A percentile compares a stretch with the other conserved stretches of the same genome.
These are phyloP conservation scores for Dendrobium nobile DNA, from an alignment of 106 monocot genomes.

Conservation along the genomic window DNA sequence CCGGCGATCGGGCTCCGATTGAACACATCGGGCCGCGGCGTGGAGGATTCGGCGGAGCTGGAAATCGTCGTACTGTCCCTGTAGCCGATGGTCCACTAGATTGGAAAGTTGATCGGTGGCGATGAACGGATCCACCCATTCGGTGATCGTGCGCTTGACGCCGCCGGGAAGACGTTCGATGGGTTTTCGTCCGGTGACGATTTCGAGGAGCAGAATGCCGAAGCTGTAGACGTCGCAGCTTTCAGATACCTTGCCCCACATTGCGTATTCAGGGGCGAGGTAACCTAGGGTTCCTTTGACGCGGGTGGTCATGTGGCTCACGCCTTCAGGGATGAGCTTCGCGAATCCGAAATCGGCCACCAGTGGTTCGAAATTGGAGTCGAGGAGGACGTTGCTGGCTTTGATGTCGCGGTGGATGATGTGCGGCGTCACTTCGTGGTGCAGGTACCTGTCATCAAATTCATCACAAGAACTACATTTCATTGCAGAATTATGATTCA, in stretches of 20 bases:
- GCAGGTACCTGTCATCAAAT: conserved; percentile 28
- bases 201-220: conserved; percentile 46
- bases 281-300: conserved; percentile 38
- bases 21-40: conserved; percentile 8
- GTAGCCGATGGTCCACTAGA: conserved; percentile 26
- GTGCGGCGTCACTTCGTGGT: conserved; percentile 29
- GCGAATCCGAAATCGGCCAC: conserved; percentile 50
- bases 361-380: conserved; percentile 32
- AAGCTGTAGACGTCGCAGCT: conserved; percentile 46
- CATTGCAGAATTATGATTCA: too few species aligned
- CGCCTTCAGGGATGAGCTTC: conserved; percentile 38
- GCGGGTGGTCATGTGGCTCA: conserved; percentile 24
- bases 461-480: too few species aligned
- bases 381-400: conserved; percentile 54
- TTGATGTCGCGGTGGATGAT: conserved; percentile 61
- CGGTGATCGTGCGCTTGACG: conserved; percentile 30
- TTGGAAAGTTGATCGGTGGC: conserved; percentile 16
- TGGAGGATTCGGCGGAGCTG: conserved; percentile 9
- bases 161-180: conserved; percentile 35
- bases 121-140: conserved; percentile 49
- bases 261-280: conserved; percentile 43
- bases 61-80: neutral
- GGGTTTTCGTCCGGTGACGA: conserved; percentile 46
- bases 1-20: conserved; percentile 10
- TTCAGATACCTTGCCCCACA: conserved; percentile 35